Evolutionary conservation across 1,284 basidiomycete genomes (phyloP), one percentile per base, ranked within the genome.

Genomic region (Sporisorium scitamineum): DNA sequence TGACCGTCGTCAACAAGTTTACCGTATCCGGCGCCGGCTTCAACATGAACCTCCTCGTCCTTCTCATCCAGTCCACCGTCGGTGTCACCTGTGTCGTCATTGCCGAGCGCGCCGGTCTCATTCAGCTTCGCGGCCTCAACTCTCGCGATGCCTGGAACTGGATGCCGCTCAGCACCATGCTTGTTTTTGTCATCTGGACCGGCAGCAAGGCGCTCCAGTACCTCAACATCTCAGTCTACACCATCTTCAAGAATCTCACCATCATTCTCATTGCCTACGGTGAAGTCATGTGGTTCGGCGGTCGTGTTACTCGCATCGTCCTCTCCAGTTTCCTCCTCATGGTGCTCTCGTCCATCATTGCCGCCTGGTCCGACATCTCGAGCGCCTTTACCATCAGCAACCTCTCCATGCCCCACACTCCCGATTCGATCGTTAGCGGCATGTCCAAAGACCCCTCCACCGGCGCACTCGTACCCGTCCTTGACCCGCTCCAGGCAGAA

Each of bases 1-100:
- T 99, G 97, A 99, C 97, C 0, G 90, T 99, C 52, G 91, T 97
- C 70, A 98, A 98, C 89, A 98, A 99, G 94, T 98, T 92, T 82
- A 94, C 98, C 68, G 95, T 99, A 10, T 98, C 96, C 6, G 97
- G 97, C 5, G 88, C 89, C 39, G 87, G 93, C 79, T 99, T 99
- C 87, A 93, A 93, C 78, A 98, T 99, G 96, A 99, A 94, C 79
- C 97, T 98, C 83, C 88, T 98, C 39, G 90, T 99, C 29, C 89
- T 99, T 24, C 91, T 93, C 65, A 94, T 98, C 70, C 97, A 99
- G 87, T 95, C 93, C 32, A 56, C 78, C 24, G 80, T 85, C 32
- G 97, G 94, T 85, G 91, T 94, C 27, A 83, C 88, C 16, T 93
- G 92, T 82, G 96, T 98, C 20, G 84, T 87, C 22, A 60, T 86